phyloP scores from a whole-genome alignment of 75 land plant species.

The Sequoia sempervirens region DNA sequence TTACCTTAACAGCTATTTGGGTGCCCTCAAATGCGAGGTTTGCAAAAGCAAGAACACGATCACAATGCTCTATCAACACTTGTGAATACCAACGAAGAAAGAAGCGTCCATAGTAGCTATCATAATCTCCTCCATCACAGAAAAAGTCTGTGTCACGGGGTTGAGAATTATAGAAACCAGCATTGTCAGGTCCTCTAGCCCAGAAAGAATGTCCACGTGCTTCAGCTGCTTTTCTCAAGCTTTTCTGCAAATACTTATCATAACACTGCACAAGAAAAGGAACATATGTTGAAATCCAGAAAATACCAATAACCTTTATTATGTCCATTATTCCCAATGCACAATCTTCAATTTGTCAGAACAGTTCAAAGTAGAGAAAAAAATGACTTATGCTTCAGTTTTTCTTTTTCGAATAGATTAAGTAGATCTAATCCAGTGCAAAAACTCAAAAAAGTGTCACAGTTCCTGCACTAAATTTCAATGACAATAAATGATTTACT shows the following conservation, averaged over 20 bases:
- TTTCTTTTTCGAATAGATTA: not conserved
- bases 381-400: not conserved
- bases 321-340: not conserved
- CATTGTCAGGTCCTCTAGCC: conserved; percentile 81
- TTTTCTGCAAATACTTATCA: conserved; percentile 75
- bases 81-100: conserved; percentile 90
- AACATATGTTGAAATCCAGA: not conserved
- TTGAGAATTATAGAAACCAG: conserved; percentile 78
- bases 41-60: conserved; percentile 68
- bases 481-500: not conserved
- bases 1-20: conserved; percentile 75
- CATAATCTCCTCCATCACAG: conserved; percentile 85
- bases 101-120: conserved; percentile 92
- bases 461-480: not conserved
- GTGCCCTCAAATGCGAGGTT: conserved; percentile 73
- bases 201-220: conserved; percentile 76
- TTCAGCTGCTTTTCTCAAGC: conserved; percentile 65
- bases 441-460: not conserved
- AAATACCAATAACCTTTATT: not conserved
- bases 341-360: not conserved
- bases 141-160: conserved; percentile 90
- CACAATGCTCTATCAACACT: conserved; percentile 74
- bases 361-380: not conserved
- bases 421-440: not conserved
- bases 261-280: conserved; percentile 58